Base-by-base conservation (phyloP, 2,329 filamentous ascomycete genomes). In the Diaporthe citri region DNA sequence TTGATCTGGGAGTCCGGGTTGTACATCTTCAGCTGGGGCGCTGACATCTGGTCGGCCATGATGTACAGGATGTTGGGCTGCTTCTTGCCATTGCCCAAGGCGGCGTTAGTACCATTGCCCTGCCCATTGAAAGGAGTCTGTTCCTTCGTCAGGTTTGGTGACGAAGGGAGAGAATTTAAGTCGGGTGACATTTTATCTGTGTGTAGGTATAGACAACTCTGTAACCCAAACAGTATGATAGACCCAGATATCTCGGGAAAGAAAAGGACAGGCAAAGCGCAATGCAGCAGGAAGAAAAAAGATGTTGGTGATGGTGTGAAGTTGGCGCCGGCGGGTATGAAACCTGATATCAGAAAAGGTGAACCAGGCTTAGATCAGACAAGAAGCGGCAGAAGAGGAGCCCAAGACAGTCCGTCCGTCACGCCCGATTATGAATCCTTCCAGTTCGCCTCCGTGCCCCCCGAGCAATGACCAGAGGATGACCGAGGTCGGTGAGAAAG, bases 31-130 rank as follows among this genome's bases (percentile, higher is more conserved):
- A 98, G 91, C 79, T 96, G 90, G 25, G 96, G 96, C 39, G 96
- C 96, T 25, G 96, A 94, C 83, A 98, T 91, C 87, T 98, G 96
- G 85, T 98, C 96, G 72, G 96, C 96, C 95, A 98, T 98, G 86
- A 98, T 97, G 88, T 97, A 98, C 62, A 96, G 88, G 79, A 96
- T 94, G 84, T 96, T 96, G 76, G 93, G 93, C 82, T 72, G 75
- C 69, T 76, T 74, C 51, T 64, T 57, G 36, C 75, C 73, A 39
- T 64, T 69, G 69, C 72, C 72, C 67, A 75, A 64, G 46, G 69
- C 60, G 31, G 72, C 25, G 55, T 76, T 76, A 62, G 75, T 60
- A 43, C 77, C 76, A 59, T 78, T 77, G 67, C 79, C 79, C 71
- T 80, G 80, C 64, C 76, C 69, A 72, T 39, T 71, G 71, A 31